Conservation (phyloP, 192 early-diverging fungal species). For the Podila epicladia region DNA sequence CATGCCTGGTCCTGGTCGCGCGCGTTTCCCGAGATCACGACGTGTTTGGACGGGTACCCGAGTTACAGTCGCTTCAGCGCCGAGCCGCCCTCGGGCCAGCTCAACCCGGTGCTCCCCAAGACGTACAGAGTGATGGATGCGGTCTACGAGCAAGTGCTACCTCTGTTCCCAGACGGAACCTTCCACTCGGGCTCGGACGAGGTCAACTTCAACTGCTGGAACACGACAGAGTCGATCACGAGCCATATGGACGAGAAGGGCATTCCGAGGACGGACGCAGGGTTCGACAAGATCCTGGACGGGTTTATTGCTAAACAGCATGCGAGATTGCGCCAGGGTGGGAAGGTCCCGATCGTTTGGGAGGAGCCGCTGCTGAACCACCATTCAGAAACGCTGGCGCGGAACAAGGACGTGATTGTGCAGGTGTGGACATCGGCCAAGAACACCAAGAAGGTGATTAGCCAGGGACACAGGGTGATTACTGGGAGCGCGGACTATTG, state of each 20-base stretch:
- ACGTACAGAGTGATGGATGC: constrained; percentile 70
- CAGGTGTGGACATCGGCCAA: constrained; percentile 76
- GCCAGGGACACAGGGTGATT: constrained; percentile 74
- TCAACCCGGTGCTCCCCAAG: constrained; percentile 73
- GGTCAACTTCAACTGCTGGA: constrained; percentile 77
- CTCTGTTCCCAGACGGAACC: constrained; percentile 74
- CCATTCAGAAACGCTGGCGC: constrained; percentile 51
- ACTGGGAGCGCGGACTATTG: constrained; percentile 71
- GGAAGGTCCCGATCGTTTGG: constrained; percentile 78
- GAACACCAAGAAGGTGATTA: constrained; percentile 66
- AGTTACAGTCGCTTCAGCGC: constrained; percentile 55
- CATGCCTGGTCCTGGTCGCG: constrained; percentile 68
- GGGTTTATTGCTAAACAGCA: constrained; percentile 64
- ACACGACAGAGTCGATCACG: constrained; percentile 44
- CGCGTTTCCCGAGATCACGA: constrained; percentile 62
- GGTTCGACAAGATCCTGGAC: constrained; percentile 35
- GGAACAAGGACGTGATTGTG: constrained; percentile 69
- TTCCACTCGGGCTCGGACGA: constrained; percentile 87
- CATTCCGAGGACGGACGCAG: constrained; percentile 13
- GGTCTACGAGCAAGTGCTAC: constrained; percentile 73
- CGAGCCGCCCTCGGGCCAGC: constrained; percentile 85
- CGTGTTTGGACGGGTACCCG: constrained; percentile 67
- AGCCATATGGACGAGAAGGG: constrained; percentile 37
- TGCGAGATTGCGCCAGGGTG: constrained; percentile 41
- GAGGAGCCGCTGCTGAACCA: constrained; percentile 76